Conservation (phyloP, 2,329 filamentous ascomycete species). For the Metarhizium guizhouense region DNA sequence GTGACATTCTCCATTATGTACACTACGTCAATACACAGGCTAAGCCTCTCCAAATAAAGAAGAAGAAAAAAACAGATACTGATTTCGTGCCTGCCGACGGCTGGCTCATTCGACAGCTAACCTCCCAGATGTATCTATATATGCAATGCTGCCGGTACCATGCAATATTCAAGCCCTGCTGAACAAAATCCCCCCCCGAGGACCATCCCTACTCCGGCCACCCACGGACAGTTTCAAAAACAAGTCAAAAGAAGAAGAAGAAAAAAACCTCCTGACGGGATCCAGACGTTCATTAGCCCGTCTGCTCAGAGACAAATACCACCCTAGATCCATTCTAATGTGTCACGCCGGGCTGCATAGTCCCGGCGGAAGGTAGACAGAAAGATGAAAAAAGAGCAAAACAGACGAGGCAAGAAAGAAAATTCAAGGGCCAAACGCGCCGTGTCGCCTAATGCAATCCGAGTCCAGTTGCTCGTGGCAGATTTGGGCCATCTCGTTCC, state of each 20-base stretch:
- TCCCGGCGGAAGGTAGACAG: not conserved
- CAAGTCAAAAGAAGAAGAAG: not conserved
- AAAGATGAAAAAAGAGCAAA: not conserved
- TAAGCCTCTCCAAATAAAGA: not conserved
- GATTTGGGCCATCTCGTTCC: not conserved
- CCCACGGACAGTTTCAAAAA: not conserved
- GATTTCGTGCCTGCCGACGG: not conserved
- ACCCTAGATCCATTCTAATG: slow-evolving; percentile 3
- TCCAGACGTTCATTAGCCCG: not conserved
- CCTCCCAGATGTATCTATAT: slow-evolving; percentile 1
- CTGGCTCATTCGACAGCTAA: slow-evolving; percentile 1
- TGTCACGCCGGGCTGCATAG: not conserved
- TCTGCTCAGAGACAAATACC: not conserved
- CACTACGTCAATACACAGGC: not conserved
- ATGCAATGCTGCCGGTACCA: slow-evolving; percentile 4
- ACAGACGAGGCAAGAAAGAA: not conserved
- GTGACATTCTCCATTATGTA: not conserved
- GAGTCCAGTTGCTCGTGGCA: not conserved
- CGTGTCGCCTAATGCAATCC: not conserved
- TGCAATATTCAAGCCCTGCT: not conserved
- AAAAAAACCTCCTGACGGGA: not conserved
- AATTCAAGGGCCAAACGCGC: not conserved
- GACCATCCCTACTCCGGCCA: not conserved
- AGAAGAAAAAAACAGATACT: not conserved
- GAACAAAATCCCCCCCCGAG: not conserved